These are phyloP conservation scores for Cercospora nicotianae DNA, from an alignment of 2,329 filamentous ascomycete genomes.

Conservation along the genomic window DNA sequence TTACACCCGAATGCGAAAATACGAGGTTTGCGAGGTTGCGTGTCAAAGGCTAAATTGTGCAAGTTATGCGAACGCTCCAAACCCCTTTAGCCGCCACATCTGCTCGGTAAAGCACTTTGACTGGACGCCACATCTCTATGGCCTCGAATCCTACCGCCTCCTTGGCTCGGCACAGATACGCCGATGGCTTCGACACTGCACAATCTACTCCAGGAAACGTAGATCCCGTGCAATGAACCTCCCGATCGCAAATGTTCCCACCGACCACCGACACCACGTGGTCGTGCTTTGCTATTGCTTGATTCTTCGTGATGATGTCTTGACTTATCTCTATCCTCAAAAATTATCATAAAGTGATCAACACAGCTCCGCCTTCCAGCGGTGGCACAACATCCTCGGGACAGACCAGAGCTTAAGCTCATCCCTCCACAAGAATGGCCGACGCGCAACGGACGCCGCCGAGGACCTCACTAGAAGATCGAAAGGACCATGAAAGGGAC, in stretches of 20 bases:
- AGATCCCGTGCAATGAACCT: background rate
- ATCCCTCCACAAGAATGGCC: background rate
- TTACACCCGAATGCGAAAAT: background rate
- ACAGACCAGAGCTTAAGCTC: background rate
- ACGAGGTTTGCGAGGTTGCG: background rate
- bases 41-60: slow-evolving; percentile 10
- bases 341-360: background rate
- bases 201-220: slow-evolving; percentile 9
- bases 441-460: background rate
- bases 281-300: background rate
- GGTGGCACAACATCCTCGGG: background rate
- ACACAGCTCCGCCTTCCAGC: background rate
- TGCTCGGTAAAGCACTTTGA: background rate
- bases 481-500: slow-evolving; percentile 9
- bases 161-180: background rate
- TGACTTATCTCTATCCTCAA: background rate
- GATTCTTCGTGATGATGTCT: background rate
- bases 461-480: background rate
- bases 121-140: slow-evolving; percentile 16
- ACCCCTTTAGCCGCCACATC: background rate
- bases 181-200: slow-evolving; percentile 10
- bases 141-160: background rate
- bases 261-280: background rate
- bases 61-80: slow-evolving; percentile 5
- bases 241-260: background rate